Conservation (phyloP, 495 filamentous ascomycete genomes). For the Xylaria intraflava region DNA sequence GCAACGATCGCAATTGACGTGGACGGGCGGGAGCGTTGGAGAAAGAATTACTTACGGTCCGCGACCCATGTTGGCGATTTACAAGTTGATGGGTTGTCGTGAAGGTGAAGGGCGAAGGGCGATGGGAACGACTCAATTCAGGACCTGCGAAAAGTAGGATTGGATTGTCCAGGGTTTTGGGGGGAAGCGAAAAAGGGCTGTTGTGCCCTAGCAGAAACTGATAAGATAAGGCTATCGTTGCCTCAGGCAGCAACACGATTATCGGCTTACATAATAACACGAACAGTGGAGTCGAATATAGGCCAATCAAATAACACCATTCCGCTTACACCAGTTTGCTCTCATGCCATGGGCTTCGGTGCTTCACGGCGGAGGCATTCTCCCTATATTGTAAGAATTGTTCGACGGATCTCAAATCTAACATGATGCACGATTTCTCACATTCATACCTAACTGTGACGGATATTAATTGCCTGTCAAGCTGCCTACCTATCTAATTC, state of each 20-base stretch:
- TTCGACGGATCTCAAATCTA: no score
- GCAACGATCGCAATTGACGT: not conserved
- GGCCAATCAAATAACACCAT: constrained; percentile 6
- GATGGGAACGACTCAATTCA: constrained; percentile 13
- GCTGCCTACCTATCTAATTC: no score
- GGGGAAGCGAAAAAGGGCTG: constrained; percentile 22
- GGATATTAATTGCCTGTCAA: no score
- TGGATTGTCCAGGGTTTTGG: constrained; percentile 13
- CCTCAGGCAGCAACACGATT: no score
- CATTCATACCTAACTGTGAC: no score
- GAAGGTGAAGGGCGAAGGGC: constrained; percentile 11
- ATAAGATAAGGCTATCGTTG: constrained; percentile 15
- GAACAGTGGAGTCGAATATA: no score
- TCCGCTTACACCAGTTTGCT: not conserved
- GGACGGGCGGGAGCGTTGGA: not conserved
- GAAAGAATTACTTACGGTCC: constrained; percentile 42
- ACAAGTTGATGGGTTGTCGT: constrained; percentile 19
- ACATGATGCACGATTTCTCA: no score
- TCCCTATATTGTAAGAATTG: no score
- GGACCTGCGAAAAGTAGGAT: constrained; percentile 15
- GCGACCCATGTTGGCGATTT: constrained; percentile 40
- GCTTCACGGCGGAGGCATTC: no score
- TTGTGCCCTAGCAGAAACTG: constrained; percentile 26
- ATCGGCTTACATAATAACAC: no score
- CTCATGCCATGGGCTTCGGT: no score